A percentile compares a stretch with the other conserved stretches of the same genome.
These are phyloP conservation scores for Gracilariopsis chorda DNA, from an alignment of 23 red algal genomes.

Conservation along the genomic window DNA sequence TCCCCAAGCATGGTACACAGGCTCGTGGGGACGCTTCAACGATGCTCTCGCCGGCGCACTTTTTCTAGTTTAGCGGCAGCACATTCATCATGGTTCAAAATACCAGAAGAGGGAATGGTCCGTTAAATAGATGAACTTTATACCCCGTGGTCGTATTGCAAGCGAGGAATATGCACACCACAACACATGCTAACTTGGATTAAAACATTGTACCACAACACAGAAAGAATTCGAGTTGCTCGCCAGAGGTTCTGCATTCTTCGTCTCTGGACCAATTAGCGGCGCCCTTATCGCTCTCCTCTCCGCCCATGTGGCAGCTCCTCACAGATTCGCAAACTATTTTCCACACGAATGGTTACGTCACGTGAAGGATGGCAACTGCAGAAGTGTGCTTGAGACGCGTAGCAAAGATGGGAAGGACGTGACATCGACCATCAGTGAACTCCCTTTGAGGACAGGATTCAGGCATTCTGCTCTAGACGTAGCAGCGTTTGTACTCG, in stretches of 20 bases:
- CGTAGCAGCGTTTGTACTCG: conserved; percentile 71
- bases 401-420: conserved; percentile 30
- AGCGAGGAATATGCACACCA: too few species aligned
- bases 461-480: conserved; percentile 71
- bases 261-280: conserved; percentile 16
- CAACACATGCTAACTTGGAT: too few species aligned
- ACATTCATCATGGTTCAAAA: conserved; percentile 65
- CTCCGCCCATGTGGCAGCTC: conserved; percentile 91
- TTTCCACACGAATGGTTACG: conserved; percentile 84
- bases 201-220: background rate
- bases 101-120: conserved; percentile 59
- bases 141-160: too few species aligned
- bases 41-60: background rate
- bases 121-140: background rate
- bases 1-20: too few species aligned
- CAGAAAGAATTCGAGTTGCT: conserved; percentile 53
- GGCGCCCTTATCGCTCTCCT: conserved; percentile 52
- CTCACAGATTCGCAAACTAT: conserved; percentile 74
- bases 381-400: conserved; percentile 59
- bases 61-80: conserved; percentile 30
- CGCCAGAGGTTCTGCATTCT: conserved; percentile 51
- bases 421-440: background rate
- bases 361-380: conserved; percentile 63
- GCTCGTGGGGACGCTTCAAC: too few species aligned
- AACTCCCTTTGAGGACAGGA: background rate